These are phyloP conservation scores for Ogataea kodamae DNA, from an alignment of 805 yeast genomes.

Conservation along the genomic window DNA sequence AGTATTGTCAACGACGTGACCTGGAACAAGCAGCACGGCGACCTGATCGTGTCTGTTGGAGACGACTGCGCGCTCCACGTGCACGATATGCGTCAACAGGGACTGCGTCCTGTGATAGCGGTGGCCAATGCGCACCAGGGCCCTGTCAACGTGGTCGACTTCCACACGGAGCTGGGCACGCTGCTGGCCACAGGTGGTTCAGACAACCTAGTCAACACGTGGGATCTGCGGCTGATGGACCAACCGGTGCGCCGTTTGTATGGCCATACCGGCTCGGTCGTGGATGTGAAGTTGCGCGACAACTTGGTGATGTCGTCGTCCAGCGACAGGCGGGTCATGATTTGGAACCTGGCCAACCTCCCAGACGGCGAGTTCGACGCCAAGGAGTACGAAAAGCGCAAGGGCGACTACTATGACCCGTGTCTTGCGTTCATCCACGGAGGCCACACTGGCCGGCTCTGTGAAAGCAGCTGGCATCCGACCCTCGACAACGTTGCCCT, in stretches of 20 bases:
- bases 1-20: slow-evolving; percentile 66
- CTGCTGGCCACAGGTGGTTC: slow-evolving; percentile 75
- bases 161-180: slow-evolving; percentile 52
- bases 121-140: slow-evolving; percentile 50
- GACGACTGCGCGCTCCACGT: slow-evolving; percentile 64
- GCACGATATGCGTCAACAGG: slow-evolving; percentile 49
- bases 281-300: slow-evolving; percentile 50
- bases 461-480: slow-evolving; percentile 69
- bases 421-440: slow-evolving; percentile 79
- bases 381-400: slow-evolving; percentile 51
- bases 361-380: slow-evolving; percentile 53
- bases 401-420: slow-evolving; percentile 63
- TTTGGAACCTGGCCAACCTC: slow-evolving; percentile 70
- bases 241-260: slow-evolving; percentile 59
- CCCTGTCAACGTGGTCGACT: slow-evolving; percentile 65
- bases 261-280: slow-evolving; percentile 60
- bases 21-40: slow-evolving; percentile 44
- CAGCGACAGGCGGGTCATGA: slow-evolving; percentile 62
- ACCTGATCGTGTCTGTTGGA: slow-evolving; percentile 64
- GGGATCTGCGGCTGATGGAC: slow-evolving; percentile 67
- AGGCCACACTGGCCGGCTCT: slow-evolving; percentile 72
- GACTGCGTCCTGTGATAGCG: slow-evolving; percentile 40
- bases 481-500: slow-evolving; percentile 53
- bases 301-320: slow-evolving; percentile 55
- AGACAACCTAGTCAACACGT: slow-evolving; percentile 67